These are phyloP conservation scores for Pterulicium gracile DNA, from an alignment of 1,284 basidiomycete genomes.

Conservation along the genomic window DNA sequence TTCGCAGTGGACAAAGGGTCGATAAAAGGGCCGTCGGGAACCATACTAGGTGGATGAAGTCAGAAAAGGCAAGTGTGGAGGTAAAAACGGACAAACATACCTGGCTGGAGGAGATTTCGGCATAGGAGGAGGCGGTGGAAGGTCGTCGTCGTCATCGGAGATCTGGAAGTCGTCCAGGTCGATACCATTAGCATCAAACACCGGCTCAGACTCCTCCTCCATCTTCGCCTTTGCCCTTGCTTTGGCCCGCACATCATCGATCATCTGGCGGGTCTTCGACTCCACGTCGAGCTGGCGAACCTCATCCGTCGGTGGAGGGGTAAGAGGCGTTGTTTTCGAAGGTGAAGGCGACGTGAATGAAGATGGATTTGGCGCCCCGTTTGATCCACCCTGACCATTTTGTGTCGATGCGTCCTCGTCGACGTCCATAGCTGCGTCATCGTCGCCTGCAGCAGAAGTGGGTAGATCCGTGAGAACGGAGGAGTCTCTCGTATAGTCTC, in stretches of 20 bases:
- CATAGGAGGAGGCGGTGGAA: neutral
- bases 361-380: slow-evolving; percentile 10
- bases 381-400: neutral
- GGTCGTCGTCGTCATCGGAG: slow-evolving; percentile 36
- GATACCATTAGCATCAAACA: slow-evolving; percentile 27
- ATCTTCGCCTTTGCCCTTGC: slow-evolving; percentile 30
- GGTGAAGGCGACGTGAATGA: slow-evolving; percentile 8
- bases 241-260: slow-evolving; percentile 50
- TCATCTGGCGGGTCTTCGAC: slow-evolving; percentile 43
- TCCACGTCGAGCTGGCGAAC: slow-evolving; percentile 25
- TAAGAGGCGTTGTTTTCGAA: slow-evolving; percentile 16
- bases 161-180: slow-evolving; percentile 28
- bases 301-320: slow-evolving; percentile 28
- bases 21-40: neutral
- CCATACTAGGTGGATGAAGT: neutral
- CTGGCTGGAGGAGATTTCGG: neutral
- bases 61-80: neutral
- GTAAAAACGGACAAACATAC: neutral
- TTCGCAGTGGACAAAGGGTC: neutral
- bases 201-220: slow-evolving; percentile 29
- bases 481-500: neutral
- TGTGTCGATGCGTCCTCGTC: neutral
- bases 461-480: neutral
- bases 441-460: neutral
- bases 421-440: neutral